Percentiles rank a stretch among this genome's conserved stretches.
Evolutionary conservation across 345 rosid genomes (phyloP).

Genomic region (Brassica nigra): DNA sequence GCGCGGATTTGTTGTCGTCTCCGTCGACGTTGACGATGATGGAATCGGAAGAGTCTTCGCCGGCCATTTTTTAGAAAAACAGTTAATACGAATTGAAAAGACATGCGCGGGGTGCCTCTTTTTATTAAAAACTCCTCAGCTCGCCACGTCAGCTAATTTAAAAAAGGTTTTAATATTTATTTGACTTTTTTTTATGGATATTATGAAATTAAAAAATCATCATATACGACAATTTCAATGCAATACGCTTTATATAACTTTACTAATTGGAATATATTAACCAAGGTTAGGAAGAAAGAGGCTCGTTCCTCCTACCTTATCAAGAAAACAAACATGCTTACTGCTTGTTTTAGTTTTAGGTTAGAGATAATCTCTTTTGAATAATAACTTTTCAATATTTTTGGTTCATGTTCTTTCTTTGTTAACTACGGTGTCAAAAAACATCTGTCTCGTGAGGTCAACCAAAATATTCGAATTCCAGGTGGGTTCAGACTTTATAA

Average conservation of each 20-base stretch:
- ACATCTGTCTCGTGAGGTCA: slow-evolving; percentile 4
- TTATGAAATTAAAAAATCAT: not conserved
- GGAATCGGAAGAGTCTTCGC: slow-evolving; percentile 33
- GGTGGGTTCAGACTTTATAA: slow-evolving; percentile 9
- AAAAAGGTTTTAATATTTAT: not conserved
- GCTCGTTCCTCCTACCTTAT: slow-evolving; percentile 10
- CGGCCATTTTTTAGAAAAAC: slow-evolving; percentile 30
- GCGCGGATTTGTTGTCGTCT: slow-evolving; percentile 35
- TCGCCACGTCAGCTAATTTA: slow-evolving; percentile 32
- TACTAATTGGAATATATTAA: not conserved
- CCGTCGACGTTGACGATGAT: slow-evolving; percentile 41
- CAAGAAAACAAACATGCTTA: not conserved
- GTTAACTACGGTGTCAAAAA: not conserved
- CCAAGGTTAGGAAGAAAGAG: not conserved
- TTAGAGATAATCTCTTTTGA: not conserved
- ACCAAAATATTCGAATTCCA: slow-evolving; percentile 1
- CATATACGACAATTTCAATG: slow-evolving; percentile 19
- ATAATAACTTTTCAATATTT: not conserved
- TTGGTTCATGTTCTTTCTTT: not conserved
- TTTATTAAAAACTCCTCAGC: slow-evolving; percentile 2
- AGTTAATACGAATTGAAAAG: slow-evolving; percentile 12
- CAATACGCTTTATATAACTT: not conserved
- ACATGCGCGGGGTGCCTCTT: slow-evolving; percentile 37
- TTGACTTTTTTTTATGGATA: not conserved
- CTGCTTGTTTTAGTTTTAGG: not conserved